These are phyloP conservation scores for Sanghuangporus sanghuang DNA, from an alignment of 1,284 basidiomycete genomes.

Conservation along the genomic window DNA sequence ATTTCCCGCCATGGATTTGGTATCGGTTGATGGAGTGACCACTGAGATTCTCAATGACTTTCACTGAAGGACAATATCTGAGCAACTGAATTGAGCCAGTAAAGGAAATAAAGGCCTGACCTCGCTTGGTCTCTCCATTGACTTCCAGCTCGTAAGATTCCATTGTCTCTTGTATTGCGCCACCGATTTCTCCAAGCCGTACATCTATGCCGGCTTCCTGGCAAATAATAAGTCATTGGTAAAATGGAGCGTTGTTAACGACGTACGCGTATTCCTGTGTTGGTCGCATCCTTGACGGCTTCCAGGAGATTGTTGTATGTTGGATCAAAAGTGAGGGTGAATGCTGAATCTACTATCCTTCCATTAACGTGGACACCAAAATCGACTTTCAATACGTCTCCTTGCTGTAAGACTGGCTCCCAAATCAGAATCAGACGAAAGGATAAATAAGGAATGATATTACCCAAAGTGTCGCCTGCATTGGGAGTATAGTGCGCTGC, in stretches of 20 bases:
- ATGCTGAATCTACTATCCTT: constrained; percentile 92
- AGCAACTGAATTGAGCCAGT: neutral
- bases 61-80: constrained; percentile 51
- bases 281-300: constrained; percentile 91
- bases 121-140: constrained; percentile 78
- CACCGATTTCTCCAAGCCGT: constrained; percentile 89
- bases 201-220: constrained; percentile 97
- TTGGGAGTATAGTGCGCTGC: constrained; percentile 98
- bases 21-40: constrained; percentile 91
- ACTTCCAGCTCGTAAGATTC: constrained; percentile 97
- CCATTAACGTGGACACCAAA: constrained; percentile 97
- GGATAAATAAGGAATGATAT: constrained; percentile 9
- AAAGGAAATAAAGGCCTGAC: constrained; percentile 38
- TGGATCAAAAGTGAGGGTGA: constrained; percentile 87
- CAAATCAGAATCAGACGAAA: constrained; percentile 16
- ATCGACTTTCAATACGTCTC: constrained; percentile 95
- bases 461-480: constrained; percentile 85
- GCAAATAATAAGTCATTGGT: constrained; percentile 12
- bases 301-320: constrained; percentile 88
- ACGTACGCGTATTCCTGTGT: constrained; percentile 79
- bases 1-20: constrained; percentile 87
- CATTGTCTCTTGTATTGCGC: constrained; percentile 97
- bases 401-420: constrained; percentile 66
- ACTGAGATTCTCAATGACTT: constrained; percentile 86
- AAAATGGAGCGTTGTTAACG: neutral